These are phyloP conservation scores for Pseudocercospora fuligena DNA, from an alignment of 2,329 filamentous ascomycete species.

Conservation along the genomic window DNA sequence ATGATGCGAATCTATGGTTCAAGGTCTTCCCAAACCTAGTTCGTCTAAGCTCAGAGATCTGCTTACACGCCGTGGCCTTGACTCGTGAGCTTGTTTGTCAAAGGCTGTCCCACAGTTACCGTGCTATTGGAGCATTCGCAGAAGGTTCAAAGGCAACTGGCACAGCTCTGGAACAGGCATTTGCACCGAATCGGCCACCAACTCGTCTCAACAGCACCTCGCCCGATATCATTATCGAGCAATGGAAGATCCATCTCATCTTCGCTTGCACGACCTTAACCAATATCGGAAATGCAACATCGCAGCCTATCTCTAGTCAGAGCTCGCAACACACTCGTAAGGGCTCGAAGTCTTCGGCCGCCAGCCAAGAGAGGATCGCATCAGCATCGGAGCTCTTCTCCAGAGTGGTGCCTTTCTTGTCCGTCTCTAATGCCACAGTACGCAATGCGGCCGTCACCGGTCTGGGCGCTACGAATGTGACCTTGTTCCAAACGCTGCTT, in stretches of 20 bases:
- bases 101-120: constrained; percentile 90
- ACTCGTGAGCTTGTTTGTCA: constrained; percentile 92
- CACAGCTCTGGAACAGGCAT: constrained; percentile 66
- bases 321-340: constrained; percentile 79
- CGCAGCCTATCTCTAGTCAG: constrained; percentile 55
- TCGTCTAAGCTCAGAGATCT: constrained; percentile 85
- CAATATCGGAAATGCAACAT: constrained; percentile 64
- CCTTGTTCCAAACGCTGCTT: constrained; percentile 87
- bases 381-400: constrained; percentile 90
- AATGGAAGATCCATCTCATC: constrained; percentile 97
- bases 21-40: constrained; percentile 97
- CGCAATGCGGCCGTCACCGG: constrained; percentile 89
- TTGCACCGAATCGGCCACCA: constrained; percentile 29
- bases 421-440: constrained; percentile 77
- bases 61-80: constrained; percentile 87
- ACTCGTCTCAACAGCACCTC: constrained; percentile 66
- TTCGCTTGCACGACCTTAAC: constrained; percentile 96
- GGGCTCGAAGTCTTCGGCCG: constrained; percentile 70
- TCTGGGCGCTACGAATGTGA: constrained; percentile 91
- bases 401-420: constrained; percentile 85
- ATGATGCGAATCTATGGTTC: constrained; percentile 94
- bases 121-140: constrained; percentile 76
- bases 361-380: constrained; percentile 76
- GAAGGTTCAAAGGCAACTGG: constrained; percentile 62
- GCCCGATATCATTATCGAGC: constrained; percentile 87